These are phyloP conservation scores for Schrenkiella parvula DNA, from an alignment of 345 rosid genomes.

Conservation along the genomic window DNA sequence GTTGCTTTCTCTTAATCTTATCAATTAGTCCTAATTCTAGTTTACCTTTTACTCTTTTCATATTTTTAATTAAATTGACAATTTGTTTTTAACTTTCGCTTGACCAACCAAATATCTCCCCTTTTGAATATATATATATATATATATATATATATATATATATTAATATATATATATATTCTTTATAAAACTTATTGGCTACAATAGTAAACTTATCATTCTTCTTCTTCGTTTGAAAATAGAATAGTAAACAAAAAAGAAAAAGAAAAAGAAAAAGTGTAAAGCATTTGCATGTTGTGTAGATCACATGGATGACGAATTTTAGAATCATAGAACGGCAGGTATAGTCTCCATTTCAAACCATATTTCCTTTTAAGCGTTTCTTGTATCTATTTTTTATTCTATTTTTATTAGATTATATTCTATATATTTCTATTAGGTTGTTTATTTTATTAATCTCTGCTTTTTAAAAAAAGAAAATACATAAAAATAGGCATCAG, in stretches of 20 bases:
- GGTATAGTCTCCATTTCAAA: not conserved
- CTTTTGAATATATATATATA: too few species aligned
- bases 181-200: not conserved
- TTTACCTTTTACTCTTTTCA: not conserved
- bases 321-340: not conserved
- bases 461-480: not conserved
- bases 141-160: too few species aligned
- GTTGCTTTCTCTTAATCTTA: not conserved
- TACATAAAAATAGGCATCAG: constrained; percentile 26
- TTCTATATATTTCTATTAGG: too few species aligned
- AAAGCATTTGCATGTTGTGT: not conserved
- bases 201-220: not conserved
- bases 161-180: not conserved
- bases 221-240: not conserved
- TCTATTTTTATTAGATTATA: too few species aligned
- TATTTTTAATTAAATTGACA: not conserved
- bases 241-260: not conserved
- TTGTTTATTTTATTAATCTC: not conserved
- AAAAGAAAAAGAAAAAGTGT: too few species aligned
- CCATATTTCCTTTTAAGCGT: not conserved
- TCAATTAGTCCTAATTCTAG: not conserved
- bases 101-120: not conserved
- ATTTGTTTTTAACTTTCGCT: not conserved
- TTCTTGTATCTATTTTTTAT: too few species aligned
- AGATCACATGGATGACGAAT: not conserved